Percentiles rank a stretch among this genome's conserved stretches.
phyloP scores from a whole-genome alignment of 2,329 filamentous ascomycete species.

The Penicillium psychrosexuale region DNA sequence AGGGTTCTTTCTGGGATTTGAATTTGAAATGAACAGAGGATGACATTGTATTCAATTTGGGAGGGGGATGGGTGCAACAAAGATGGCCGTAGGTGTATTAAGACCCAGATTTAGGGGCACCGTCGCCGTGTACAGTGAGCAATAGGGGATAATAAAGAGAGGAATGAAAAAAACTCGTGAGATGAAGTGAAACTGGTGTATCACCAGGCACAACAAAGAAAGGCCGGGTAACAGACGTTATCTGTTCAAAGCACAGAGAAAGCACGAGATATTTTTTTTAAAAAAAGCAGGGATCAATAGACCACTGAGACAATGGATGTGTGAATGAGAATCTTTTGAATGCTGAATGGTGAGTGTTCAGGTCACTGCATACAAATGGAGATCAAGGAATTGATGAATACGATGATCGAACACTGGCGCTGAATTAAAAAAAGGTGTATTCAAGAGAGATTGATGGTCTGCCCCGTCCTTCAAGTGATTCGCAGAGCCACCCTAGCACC shows the following conservation, averaged over 20 bases:
- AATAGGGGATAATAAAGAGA: conserved; percentile 26
- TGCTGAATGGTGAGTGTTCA: conserved; percentile 26
- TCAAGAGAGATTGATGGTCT: conserved; percentile 12
- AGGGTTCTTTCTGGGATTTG: conserved; percentile 96
- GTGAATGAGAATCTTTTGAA: conserved; percentile 27
- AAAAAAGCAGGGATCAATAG: conserved; percentile 22
- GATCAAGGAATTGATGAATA: conserved; percentile 30
- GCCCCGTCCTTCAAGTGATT: conserved; percentile 21
- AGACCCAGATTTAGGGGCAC: conserved; percentile 28
- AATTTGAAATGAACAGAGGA: conserved; percentile 99
- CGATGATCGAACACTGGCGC: conserved; percentile 25
- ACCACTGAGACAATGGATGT: conserved; percentile 26
- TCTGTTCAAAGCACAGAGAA: conserved; percentile 1
- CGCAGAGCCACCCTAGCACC: conserved; percentile 16
- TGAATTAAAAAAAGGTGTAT: conserved; percentile 12
- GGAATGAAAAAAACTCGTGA: conserved; percentile 2
- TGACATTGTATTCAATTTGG: conserved; percentile 64
- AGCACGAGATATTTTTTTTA: conserved; percentile 14
- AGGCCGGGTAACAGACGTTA: background rate
- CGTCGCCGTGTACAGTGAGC: conserved; percentile 22
- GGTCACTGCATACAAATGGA: conserved; percentile 37
- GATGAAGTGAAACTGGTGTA: background rate
- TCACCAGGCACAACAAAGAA: conserved; percentile 2
- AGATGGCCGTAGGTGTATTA: conserved; percentile 27
- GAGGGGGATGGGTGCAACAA: conserved; percentile 21